These are phyloP conservation scores for Vitis vinifera DNA, from an alignment of 164 flowering plant genomes.

Conservation along the genomic window ASM3070453v1 NC_081812.1:14462001-14462500, in stretches of 20 bases:
- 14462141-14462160: no score
- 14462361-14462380: constrained; percentile 8
- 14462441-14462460: constrained; percentile 39
- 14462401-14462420: constrained; percentile 25
- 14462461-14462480: constrained; percentile 15
- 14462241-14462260: constrained; percentile 7
- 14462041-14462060: no score
- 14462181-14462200: no score
- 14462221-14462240: constrained; percentile 12
- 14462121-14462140: no score
- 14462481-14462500: constrained; percentile 2
- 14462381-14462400: constrained; percentile 25
- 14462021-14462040: no score
- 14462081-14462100: no score
- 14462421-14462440: constrained; percentile 67
- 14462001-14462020: no score
- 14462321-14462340: background rate
- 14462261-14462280: constrained; percentile 7
- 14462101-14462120: no score
- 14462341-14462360: constrained; percentile 1
- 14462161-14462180: no score
- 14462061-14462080: no score
- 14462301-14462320: constrained; percentile 2
- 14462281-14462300: background rate
- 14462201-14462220: constrained; percentile 15